Percentiles rank a stretch among this genome's conserved stretches.
Evolutionary conservation across 768 basidiomycete genomes (phyloP).

Genomic region (Pleurotus tuber-regium): DNA sequence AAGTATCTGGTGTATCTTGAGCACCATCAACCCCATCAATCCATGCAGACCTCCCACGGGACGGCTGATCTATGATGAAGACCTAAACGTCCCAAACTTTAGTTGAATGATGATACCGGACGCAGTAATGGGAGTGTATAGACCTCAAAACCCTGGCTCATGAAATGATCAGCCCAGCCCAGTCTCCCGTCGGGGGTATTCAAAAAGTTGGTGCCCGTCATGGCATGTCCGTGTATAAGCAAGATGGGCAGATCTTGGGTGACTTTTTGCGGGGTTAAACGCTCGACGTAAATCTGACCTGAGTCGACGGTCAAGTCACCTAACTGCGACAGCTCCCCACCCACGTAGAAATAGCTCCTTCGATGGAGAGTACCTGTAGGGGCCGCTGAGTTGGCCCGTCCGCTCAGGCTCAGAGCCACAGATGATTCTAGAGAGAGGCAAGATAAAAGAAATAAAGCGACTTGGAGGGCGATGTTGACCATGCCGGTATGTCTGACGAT

Average conservation of each 20-base stretch:
- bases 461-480: too few relatives aligned
- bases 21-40: slow-evolving; percentile 27
- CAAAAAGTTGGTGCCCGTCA: slow-evolving; percentile 32
- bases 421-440: too few relatives aligned
- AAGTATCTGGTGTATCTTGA: slow-evolving; percentile 16
- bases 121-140: too few relatives aligned
- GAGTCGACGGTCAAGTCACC: slow-evolving; percentile 21
- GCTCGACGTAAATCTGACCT: slow-evolving; percentile 35
- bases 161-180: slow-evolving; percentile 35
- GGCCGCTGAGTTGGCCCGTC: too few relatives aligned
- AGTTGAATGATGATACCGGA: too few relatives aligned
- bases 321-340: slow-evolving; percentile 23
- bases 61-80: slow-evolving; percentile 38
- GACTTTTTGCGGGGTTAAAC: slow-evolving; percentile 23
- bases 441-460: too few relatives aligned
- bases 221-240: slow-evolving; percentile 32
- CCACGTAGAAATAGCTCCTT: slow-evolving; percentile 31
- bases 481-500: too few relatives aligned
- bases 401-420: too few relatives aligned
- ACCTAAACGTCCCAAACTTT: slow-evolving; percentile 22
- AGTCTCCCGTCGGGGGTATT: slow-evolving; percentile 33
- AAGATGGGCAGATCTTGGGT: slow-evolving; percentile 25
- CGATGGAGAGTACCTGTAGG: slow-evolving; percentile 23
- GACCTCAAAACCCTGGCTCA: slow-evolving; percentile 33
- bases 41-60: slow-evolving; percentile 35